Evolutionary conservation across 2,329 filamentous ascomycete genomes (phyloP), one percentile per base, ranked within the genome.

Genomic region (Pseudogymnoascus sp.): DNA sequence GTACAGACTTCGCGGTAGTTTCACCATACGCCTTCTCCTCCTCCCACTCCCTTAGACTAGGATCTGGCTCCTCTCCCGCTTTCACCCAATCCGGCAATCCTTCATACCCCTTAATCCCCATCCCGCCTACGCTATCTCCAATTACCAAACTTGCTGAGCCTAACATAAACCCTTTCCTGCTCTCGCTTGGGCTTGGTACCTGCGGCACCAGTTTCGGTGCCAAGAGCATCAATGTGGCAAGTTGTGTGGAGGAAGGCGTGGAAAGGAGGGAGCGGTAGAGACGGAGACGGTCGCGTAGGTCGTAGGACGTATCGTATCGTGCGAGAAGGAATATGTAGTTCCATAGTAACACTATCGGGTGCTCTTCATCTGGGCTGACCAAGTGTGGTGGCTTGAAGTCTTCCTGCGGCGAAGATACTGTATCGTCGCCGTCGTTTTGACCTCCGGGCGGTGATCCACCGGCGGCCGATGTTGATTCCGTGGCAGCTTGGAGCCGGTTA

Each of bases 151-250:
- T 93, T 1, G 93, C 86, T 2, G 91, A 95, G 10, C 95, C 95
- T 0, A 99, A 81, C 1, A 88, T 80, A 64, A 93, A 88, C 0
- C 86, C 88, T 67, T 88, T 90, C 35, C 93, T 84, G 2, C 84
- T 87, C 72, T 96, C 93, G 0, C 91, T 96, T 0, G 95, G 95
- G 64, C 90, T 96, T 0, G 92, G 92, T 0, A 90, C 89, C 65
- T 96, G 91, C 0, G 95, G 95, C 0, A 95, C 91, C 0, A 95
- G 93, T 73, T 99, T 99, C 0, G 95, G 93, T 0, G 95, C 95
- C 1, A 97, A 83, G 0, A 99, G 86, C 74, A 97, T 89, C 13
- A 99, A 81, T 0, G 89, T 92, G 2, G 95, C 95, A 15, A 99
- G 84, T 74, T 97, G 91, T 0, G 86, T 89, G 7, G 84, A 85